Base-by-base conservation (phyloP, 768 basidiomycete species). In the Coprinellus micaceus region DNA sequence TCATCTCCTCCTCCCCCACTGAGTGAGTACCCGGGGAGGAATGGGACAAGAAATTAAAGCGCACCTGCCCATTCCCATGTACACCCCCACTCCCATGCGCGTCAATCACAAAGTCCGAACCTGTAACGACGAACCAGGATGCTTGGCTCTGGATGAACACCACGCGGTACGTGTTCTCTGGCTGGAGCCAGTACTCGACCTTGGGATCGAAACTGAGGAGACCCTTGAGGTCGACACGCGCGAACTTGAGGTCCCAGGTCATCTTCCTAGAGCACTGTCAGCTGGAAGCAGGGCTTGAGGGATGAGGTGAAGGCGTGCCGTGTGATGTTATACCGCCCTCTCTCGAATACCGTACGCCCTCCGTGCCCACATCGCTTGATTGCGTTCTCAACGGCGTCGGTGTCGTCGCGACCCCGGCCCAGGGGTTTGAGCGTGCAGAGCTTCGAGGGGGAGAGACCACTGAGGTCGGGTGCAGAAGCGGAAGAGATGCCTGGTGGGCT, bases 91-190 rank as follows among this genome's bases (percentile, higher is more conserved):
- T 72, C 61, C 75, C 74, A 63, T 84, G 80, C 2, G 77, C 83
- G 63, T 84, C 78, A 58, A 84, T 74, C 15, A 69, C 70, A 56
- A 84, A 84, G 68, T 83, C 74, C 28, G 68, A 68, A 2, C 82
- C 83, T 3, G 82, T 82, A 33, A 85, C 70, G 49, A 84, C 79
- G 60, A 85, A 85, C 81, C 82, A 84, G 5, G 83, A 84, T 1
- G 83, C 80, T 71, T 85, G 84, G 60, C 69, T 77, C 80, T 84
- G 83, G 54, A 85, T 82, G 64, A 82, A 83, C 24, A 84, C 79
- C n/a, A 82, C 82, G 22, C 81, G 76, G 64, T 80, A 83, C 1
- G 83, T 85, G 60, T 79, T 81, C 43, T 71, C 70, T 36, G 77
- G 64, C 56, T 84, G 69, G 52, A 84, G 69, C 84, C 84, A 84